phyloP scores from a whole-genome alignment of 2,329 filamentous ascomycete species.

The Aspergillus pseudoviridinutans region DNA sequence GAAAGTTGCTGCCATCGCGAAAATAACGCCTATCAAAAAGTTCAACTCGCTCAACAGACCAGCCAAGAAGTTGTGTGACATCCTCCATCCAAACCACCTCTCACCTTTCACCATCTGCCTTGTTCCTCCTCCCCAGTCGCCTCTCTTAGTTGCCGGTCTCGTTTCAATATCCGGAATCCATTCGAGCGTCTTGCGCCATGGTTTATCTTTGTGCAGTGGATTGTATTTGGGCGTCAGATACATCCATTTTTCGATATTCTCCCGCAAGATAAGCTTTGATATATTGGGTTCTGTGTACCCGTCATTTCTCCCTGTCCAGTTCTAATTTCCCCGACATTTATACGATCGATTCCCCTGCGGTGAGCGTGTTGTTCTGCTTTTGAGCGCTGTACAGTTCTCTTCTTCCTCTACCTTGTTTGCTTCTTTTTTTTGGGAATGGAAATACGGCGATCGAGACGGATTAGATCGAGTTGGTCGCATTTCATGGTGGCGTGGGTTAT shows the following conservation, averaged over 20 bases:
- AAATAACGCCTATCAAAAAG: slow-evolving; percentile 18
- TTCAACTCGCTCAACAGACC: background rate
- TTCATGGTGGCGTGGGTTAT: background rate
- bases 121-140: background rate
- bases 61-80: background rate
- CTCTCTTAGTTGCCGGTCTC: background rate
- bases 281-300: background rate
- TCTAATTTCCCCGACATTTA: background rate
- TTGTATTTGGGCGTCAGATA: background rate
- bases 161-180: background rate
- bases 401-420: background rate
- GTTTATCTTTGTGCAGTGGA: background rate
- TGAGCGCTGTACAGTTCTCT: background rate
- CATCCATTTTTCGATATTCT: background rate
- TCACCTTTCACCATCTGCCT: background rate
- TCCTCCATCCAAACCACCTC: background rate
- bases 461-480: background rate
- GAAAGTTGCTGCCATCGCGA: slow-evolving; percentile 31
- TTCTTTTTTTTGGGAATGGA: background rate
- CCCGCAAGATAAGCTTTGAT: background rate
- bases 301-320: background rate
- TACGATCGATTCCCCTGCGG: background rate
- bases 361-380: background rate
- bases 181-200: background rate
- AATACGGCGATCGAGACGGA: background rate